Evolutionary conservation across 805 yeast species (phyloP), one percentile per base, ranked within the genome.

Genomic region (Soucietia sequanensis): DNA sequence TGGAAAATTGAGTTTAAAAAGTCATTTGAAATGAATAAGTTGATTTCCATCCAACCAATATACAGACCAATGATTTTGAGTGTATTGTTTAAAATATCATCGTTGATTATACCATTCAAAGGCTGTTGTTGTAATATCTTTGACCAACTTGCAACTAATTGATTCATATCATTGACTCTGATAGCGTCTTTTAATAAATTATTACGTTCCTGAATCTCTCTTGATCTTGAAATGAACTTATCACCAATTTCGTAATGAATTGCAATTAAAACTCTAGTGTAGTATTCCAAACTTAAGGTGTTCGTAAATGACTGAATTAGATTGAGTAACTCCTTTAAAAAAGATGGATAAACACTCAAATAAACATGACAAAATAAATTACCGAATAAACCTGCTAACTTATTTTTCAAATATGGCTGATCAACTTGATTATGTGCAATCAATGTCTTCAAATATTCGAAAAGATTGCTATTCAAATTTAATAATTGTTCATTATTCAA

Each of bases 191-290:
- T 93, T 41, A 93, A 68, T 28, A 66, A 60, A 46, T 75, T 82
- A 57, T 84, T 86, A 49, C 86, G 76, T 30, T 80, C 81, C 29
- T 75, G 76, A 11, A 72, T 58, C 16, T 75, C 76, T 45, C 78
- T 78, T 13, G 83, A 77, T 48, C 95, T 76, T 21, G 80, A 63
- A 44, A 89, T 84, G 46, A 90, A 74, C 54, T 85, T 93, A 57
- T 93, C 99, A 22, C 95, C 99, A 47, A 93, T 88, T 60, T 90
- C 96, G 19, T 81, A 81, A 57, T 93, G 97, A 41, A 93, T 78
- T 20, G 84, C 76, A 27, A 80, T 59, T 39, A 89, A 65, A 6
- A 88, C 75, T 52, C 96, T 75, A 24, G 83, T 60, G 57, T 84
- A 89, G 58, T 85, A 77, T 52, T 90, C 97, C 8, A 72, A 55